Conservation (phyloP, 1,284 basidiomycete genomes). For the Amylostereum chailletii region DNA sequence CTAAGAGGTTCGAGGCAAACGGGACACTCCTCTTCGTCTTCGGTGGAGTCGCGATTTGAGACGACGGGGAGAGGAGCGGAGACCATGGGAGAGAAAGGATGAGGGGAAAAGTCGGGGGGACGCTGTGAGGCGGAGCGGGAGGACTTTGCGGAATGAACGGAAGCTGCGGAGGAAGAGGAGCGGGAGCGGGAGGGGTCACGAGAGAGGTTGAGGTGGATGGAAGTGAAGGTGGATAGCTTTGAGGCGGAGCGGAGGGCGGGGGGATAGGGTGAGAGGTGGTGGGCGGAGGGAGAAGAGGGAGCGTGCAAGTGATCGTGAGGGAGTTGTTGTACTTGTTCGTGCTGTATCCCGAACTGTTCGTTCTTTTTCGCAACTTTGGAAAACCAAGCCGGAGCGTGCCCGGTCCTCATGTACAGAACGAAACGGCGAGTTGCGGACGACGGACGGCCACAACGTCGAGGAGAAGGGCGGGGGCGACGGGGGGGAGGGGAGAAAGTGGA, state of each 20-base stretch:
- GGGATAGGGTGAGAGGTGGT: no score
- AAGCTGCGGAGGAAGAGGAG: conserved; percentile 24
- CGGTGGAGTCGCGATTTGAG: conserved; percentile 48
- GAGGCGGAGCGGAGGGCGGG: conserved; percentile 5
- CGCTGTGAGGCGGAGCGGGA: conserved; percentile 14
- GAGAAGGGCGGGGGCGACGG: no score
- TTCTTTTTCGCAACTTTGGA: no score
- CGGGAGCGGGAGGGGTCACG: conserved; percentile 24
- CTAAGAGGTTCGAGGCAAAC: conserved; percentile 87
- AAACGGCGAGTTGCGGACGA: no score
- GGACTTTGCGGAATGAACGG: conserved; percentile 10
- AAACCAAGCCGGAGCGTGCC: no score
- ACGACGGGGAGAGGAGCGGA: conserved; percentile 60
- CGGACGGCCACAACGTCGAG: no score
- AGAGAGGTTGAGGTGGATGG: conserved; percentile 30
- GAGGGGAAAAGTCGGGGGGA: conserved; percentile 17
- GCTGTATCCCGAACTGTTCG: no score
- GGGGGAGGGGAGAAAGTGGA: no score
- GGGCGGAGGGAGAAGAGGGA: no score
- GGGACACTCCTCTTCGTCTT: conserved; percentile 81
- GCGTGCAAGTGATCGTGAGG: no score
- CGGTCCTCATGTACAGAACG: no score
- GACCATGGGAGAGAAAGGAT: conserved; percentile 47
- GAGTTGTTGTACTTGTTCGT: no score
- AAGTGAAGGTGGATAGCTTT: conserved; percentile 23